Conservation (phyloP, 768 basidiomycete species). For the Tricholoma flavovirens region DNA sequence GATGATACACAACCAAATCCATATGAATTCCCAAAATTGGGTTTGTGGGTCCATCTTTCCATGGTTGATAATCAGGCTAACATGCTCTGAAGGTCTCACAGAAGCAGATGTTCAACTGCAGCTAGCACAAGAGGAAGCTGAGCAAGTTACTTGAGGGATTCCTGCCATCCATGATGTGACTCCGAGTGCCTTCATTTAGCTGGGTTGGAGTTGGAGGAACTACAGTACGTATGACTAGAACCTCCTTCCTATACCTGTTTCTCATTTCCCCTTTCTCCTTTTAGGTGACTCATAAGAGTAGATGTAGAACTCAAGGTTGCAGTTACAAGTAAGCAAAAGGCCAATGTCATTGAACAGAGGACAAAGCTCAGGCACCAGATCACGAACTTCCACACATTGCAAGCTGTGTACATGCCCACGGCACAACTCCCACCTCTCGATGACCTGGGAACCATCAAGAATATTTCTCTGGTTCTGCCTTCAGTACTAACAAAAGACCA, state of each 20-base stretch:
- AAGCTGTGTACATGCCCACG: too few species aligned
- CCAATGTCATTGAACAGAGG: neutral
- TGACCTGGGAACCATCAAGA: neutral
- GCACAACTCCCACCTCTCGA: neutral
- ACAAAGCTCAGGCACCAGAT: too few species aligned
- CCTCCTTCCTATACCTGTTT: too few species aligned
- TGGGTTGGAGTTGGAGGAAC: neutral
- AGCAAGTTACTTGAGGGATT: too few species aligned
- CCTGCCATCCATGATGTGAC: too few species aligned
- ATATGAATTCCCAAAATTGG: neutral
- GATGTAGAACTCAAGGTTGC: neutral
- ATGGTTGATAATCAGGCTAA: too few species aligned
- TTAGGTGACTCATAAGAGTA: neutral
- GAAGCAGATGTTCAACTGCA: neutral
- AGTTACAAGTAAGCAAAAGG: neutral
- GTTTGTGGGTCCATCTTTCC: neutral
- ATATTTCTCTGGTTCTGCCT: too few species aligned
- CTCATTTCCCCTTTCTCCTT: neutral
- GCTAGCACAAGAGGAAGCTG: neutral
- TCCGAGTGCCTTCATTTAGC: neutral
- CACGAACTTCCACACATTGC: neutral
- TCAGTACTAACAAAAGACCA: neutral
- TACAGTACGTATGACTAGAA: neutral
- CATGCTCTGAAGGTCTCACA: too few species aligned
- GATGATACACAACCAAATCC: too few species aligned